Base-by-base conservation (phyloP, 1,139 yeast genomes). In the Geotrichum bryndzae region DNA sequence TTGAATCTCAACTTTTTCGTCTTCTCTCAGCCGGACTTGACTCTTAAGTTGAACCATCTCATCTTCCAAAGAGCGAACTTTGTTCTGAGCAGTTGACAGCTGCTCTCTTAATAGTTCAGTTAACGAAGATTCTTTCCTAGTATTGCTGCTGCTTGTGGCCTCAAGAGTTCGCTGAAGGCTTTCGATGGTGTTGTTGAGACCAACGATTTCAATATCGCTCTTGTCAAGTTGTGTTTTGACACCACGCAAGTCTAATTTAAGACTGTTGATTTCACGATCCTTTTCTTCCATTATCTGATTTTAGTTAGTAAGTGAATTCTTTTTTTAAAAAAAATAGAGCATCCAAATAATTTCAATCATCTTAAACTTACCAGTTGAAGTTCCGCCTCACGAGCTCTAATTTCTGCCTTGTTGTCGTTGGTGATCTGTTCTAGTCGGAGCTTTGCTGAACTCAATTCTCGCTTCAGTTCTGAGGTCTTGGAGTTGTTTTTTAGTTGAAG, bases 251-350 rank as follows among this genome's bases (percentile, higher is more conserved):
- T 60, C 62, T 6, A 60, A 48, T 25, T 53, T 56, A 11, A 53
- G 55, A 8, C 59, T 59, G 25, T 59, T 60, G 15, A 52, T 50
- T 22, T 55, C 59, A 10, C 62, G 58, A 11, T 60, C 62, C 22
- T 55, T 53, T 25, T 65, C 69, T 59, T 57, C 72, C 65, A 61
- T 65, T 56, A 60, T 64, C 59, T 59, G 68, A 55, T 48, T 68
- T 65, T 53, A 70, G 64, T 8, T 41, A 41, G 48, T n/a, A 41
- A 41, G 7, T 15, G 18, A 8, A 41, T 15, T 41, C 18, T n/a
- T 15, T 15, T n/a, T 13, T 2, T 1, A 41, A 41, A 29, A 29
- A 29, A 41, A n/a, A n/a, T n/a, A 7, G 10, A 41, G n/a, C 48
- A n/a, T 38, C 18, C 45, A n/a, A 13, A 38, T n/a, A 38, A 38